A percentile compares a stretch with the other conserved stretches of the same genome.
Evolutionary conservation across 768 basidiomycete genomes (phyloP).

Genomic region (Heimioporus sp.): DNA sequence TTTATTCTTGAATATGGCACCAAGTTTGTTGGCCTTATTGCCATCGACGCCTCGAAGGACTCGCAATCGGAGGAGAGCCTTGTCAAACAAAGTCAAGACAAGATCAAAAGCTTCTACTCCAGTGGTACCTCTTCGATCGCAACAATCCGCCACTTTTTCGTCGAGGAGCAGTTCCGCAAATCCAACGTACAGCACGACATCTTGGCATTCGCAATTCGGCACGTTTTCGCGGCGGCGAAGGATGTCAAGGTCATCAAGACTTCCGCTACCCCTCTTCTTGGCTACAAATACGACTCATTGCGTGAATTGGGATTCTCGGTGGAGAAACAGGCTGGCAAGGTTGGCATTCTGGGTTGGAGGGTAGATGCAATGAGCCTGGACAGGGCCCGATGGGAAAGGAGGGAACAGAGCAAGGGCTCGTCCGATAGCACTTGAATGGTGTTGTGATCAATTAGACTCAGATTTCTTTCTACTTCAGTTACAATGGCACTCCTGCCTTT

Average conservation of each 20-base stretch:
- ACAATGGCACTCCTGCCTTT: conserved; percentile 29
- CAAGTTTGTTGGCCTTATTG: conserved; percentile 65
- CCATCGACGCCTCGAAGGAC: conserved; percentile 59
- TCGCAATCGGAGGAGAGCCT: conserved; percentile 31
- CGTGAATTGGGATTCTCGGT: conserved; percentile 48
- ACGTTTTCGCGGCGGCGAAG: conserved; percentile 49
- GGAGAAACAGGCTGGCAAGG: conserved; percentile 39
- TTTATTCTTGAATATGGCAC: conserved; percentile 64
- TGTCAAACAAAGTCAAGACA: conserved; percentile 17
- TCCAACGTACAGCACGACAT: conserved; percentile 64
- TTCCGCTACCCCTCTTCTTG: conserved; percentile 47
- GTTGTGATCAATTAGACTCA: background rate
- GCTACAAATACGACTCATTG: conserved; percentile 47
- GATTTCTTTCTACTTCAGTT: too few relatives aligned
- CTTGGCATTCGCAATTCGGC: conserved; percentile 53
- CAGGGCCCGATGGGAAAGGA: conserved; percentile 45
- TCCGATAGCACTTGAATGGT: conserved; percentile 11
- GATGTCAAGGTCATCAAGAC: conserved; percentile 47
- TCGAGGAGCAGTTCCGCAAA: conserved; percentile 61
- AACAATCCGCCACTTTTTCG: conserved; percentile 70
- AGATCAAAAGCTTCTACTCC: conserved; percentile 16
- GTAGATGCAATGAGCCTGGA: conserved; percentile 42
- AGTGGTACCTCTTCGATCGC: conserved; percentile 49
- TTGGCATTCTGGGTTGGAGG: conserved; percentile 63
- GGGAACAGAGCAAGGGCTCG: conserved; percentile 12